phyloP scores from a whole-genome alignment of 1,284 basidiomycete species.

The Ceratobasidium sp. region DNA sequence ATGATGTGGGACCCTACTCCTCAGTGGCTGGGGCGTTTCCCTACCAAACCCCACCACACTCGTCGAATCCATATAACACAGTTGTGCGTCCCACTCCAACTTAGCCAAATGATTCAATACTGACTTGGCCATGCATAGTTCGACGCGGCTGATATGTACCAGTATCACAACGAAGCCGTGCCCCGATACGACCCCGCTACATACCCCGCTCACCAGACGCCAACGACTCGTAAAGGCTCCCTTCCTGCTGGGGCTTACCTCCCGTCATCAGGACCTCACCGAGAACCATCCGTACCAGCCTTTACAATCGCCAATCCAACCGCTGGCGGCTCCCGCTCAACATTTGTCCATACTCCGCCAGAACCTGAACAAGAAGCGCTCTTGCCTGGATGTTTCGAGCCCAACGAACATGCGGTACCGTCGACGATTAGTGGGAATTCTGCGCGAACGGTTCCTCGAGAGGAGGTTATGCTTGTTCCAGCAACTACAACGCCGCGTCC shows the following conservation, averaged over 20 bases:
- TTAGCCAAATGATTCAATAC: neutral
- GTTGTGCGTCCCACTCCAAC: neutral
- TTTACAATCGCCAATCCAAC: neutral
- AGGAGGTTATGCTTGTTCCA: neutral
- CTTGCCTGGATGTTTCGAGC: slow-evolving; percentile 27
- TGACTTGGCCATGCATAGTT: neutral
- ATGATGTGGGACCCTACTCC: slow-evolving; percentile 4
- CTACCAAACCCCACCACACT: slow-evolving; percentile 22
- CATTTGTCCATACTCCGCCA: neutral
- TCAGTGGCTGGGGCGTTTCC: slow-evolving; percentile 7
- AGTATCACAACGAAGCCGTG: slow-evolving; percentile 14
- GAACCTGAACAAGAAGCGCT: slow-evolving; percentile 20
- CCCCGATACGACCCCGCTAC: slow-evolving; percentile 34
- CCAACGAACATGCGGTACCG: slow-evolving; percentile 4
- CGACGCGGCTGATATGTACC: slow-evolving; percentile 24
- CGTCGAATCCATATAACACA: slow-evolving; percentile 24
- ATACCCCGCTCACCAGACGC: neutral
- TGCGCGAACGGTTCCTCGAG: neutral
- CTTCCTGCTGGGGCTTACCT: slow-evolving; percentile 22
- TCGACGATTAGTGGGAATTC: slow-evolving; percentile 2
- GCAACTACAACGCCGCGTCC: neutral
- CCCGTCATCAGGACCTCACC: neutral
- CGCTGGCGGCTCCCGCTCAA: neutral
- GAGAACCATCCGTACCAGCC: neutral
- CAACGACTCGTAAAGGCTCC: neutral